phyloP scores from a whole-genome alignment of 495 filamentous ascomycete genomes.

The Aspergillus diversus region DNA sequence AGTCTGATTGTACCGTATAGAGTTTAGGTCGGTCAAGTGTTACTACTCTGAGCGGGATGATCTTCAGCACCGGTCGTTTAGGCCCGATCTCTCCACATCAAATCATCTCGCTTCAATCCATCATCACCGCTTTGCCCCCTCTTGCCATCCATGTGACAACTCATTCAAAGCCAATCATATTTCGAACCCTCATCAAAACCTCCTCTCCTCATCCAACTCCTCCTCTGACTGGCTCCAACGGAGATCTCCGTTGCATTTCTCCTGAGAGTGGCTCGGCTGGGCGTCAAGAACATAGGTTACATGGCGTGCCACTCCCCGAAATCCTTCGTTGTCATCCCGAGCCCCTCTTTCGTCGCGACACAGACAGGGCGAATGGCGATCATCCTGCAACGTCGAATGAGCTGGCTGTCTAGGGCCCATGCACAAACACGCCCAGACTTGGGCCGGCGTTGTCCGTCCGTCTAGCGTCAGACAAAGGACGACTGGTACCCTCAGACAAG shows the following conservation, averaged over 20 bases:
- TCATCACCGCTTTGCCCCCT: background rate
- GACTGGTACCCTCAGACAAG: conserved; percentile 4
- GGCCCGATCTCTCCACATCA: background rate
- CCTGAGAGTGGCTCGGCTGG: background rate
- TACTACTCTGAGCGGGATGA: background rate
- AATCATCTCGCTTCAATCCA: background rate
- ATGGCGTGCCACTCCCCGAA: background rate
- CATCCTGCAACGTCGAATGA: conserved; percentile 13
- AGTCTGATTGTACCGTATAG: background rate
- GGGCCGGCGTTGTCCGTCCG: conserved; percentile 11
- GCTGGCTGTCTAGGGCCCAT: background rate
- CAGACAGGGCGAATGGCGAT: background rate
- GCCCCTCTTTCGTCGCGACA: background rate
- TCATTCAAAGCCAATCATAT: background rate
- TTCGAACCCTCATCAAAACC: background rate
- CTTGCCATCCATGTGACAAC: background rate
- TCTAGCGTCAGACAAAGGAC: background rate
- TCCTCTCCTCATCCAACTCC: background rate
- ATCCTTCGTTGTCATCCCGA: background rate
- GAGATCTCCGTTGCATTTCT: background rate
- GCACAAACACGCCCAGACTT: background rate
- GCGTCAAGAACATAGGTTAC: conserved; percentile 1
- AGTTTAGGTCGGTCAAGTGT: background rate
- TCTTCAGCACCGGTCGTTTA: background rate
- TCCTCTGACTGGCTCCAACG: background rate